phyloP scores from a whole-genome alignment of 1,139 yeast genomes.

The Blastobotrys persicus region DNA sequence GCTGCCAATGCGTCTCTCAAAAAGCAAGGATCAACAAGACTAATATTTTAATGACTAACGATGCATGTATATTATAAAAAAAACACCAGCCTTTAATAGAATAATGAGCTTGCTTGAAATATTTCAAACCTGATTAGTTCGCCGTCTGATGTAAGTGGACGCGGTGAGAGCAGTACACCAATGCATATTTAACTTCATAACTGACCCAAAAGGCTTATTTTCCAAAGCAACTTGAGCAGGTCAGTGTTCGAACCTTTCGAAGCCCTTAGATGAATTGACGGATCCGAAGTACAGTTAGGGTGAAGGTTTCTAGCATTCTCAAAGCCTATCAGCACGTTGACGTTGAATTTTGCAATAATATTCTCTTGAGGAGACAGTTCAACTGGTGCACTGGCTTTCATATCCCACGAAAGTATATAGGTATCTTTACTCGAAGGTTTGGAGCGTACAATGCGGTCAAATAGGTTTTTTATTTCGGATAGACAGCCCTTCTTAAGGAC shows the following conservation, averaged over 20 bases:
- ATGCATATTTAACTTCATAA: too few relatives aligned
- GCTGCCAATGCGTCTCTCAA: conserved; percentile 48
- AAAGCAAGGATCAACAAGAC: not conserved
- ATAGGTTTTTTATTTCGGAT: not conserved
- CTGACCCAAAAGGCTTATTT: too few relatives aligned
- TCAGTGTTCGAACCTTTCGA: not conserved
- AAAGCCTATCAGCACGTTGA: conserved; percentile 8
- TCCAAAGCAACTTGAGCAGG: conserved; percentile 14
- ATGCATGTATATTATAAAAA: not conserved
- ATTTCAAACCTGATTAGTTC: too few relatives aligned
- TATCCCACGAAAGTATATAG: not conserved
- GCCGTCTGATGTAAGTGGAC: too few relatives aligned
- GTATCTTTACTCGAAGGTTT: not conserved
- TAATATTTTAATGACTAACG: not conserved
- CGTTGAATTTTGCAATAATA: conserved; percentile 10
- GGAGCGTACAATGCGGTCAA: not conserved
- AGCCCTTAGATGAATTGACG: conserved; percentile 2
- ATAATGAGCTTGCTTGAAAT: too few relatives aligned
- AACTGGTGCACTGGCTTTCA: not conserved
- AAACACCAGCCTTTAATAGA: too few relatives aligned
- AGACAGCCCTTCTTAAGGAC: not conserved
- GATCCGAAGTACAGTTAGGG: not conserved
- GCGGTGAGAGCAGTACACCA: too few relatives aligned
- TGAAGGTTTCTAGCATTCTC: conserved; percentile 8
- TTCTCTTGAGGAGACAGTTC: not conserved